Conservation (phyloP, 2,329 filamentous ascomycete genomes). For the Colletotrichum gloeosporioides region DNA sequence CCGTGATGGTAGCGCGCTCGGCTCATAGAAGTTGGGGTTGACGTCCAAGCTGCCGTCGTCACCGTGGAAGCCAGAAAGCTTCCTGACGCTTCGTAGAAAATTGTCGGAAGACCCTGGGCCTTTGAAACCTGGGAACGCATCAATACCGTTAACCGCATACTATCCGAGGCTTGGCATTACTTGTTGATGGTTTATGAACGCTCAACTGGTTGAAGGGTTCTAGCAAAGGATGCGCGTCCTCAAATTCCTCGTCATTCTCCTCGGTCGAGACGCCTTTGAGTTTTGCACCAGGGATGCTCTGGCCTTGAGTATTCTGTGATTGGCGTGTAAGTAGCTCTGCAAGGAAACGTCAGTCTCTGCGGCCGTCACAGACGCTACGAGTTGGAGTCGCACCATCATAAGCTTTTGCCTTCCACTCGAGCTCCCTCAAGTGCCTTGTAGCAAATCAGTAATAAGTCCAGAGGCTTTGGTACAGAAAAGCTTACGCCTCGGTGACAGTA, state of each 20-base stretch:
- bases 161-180: conserved; percentile 6
- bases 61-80: conserved; percentile 36
- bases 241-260: conserved; percentile 33
- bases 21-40: conserved; percentile 37
- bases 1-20: conserved; percentile 36
- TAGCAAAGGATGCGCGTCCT: conserved; percentile 35
- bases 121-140: conserved; percentile 31
- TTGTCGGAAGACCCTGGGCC: conserved; percentile 43
- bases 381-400: neutral
- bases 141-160: neutral
- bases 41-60: conserved; percentile 37
- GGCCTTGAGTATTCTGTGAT: neutral
- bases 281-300: neutral
- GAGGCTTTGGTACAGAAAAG: neutral
- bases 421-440: neutral
- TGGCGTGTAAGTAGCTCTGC: neutral
- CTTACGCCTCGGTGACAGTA: conserved; percentile 37
- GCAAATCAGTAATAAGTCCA: neutral
- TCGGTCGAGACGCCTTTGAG: conserved; percentile 7
- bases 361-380: accelerated
- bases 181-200: conserved; percentile 34
- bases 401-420: conserved; percentile 15
- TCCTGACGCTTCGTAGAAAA: conserved; percentile 40
- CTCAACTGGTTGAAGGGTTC: conserved; percentile 40
- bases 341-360: neutral